Evolutionary conservation across 2,329 filamentous ascomycete genomes (phyloP), one percentile per base, ranked within the genome.

Genomic region (Diaporthe nobilis): DNA sequence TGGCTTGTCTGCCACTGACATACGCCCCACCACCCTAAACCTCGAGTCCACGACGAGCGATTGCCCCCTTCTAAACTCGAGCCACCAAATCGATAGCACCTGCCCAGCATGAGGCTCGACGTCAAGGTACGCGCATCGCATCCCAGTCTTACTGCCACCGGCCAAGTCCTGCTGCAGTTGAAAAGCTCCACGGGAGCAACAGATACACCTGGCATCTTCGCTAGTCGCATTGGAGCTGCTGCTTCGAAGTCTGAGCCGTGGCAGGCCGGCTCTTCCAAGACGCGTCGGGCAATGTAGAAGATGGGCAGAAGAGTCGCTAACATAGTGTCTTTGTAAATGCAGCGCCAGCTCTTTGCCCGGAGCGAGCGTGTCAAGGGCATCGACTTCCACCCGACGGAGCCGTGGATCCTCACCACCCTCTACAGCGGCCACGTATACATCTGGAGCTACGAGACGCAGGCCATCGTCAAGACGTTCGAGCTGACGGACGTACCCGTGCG

Each of bases 391-490:
- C 96, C 95, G 57, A 95, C 95, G 76, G 96, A 98, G 47, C 76
- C 76, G 67, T 77, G 76, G 76, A 77, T 77, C 73, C 76, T 79
- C 73, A 78, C 75, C 77, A 63, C 65, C 39, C 72, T 75, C 42
- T 71, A 95, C 71, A 77, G 76, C 73, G 95, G 97, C 85, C 96
- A 98, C 88, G 97, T 98, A 84, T 97, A 98, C 88, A 98, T 99
- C 84, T 98, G 97, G 96, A 98, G 96, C 47, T 98, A 98, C 86
- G 96, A 98, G 87, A 97, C 95, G 71, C 95, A 98, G 85, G 94
- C 96, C 78, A 96, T 98, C 78, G 95, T 99, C 87, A 98, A 98
- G 90, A 98, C 96, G 6, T 99, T 99, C 85, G 97, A 99, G 88
- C 92, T 98, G 79, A 98, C 96, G 83, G 97, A 99, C 89, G 97